Evolutionary conservation across 768 basidiomycete genomes (phyloP).

Genomic region (Chiua virens): DNA sequence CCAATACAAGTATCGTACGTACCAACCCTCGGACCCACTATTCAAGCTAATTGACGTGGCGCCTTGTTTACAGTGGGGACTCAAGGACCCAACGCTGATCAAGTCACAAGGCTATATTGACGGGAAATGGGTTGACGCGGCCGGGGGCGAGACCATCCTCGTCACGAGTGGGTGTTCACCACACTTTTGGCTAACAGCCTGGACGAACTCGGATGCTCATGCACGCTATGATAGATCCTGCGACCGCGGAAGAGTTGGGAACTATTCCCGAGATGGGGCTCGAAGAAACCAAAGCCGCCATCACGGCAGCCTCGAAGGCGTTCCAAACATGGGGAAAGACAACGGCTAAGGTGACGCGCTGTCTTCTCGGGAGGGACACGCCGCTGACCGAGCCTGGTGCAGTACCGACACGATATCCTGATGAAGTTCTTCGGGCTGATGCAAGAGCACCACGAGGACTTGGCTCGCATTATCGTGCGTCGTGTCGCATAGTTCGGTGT

Average conservation of each 20-base stretch:
- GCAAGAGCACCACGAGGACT: slow-evolving; percentile 83
- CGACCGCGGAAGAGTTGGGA: slow-evolving; percentile 80
- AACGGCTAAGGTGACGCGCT: slow-evolving; percentile 68
- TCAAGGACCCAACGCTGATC: slow-evolving; percentile 76
- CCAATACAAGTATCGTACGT: slow-evolving; percentile 34
- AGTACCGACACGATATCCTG: slow-evolving; percentile 84
- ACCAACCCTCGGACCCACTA: neutral
- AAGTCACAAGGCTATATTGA: slow-evolving; percentile 77
- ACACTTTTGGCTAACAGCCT: neutral
- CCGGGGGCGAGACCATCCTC: slow-evolving; percentile 64
- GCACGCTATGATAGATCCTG: slow-evolving; percentile 63
- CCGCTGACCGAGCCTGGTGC: neutral
- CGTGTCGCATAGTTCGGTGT: neutral
- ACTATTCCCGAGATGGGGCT: slow-evolving; percentile 88
- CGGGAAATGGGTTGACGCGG: slow-evolving; percentile 86
- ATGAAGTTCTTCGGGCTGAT: slow-evolving; percentile 77
- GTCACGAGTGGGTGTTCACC: slow-evolving; percentile 66
- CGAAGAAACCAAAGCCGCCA: slow-evolving; percentile 80
- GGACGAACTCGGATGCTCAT: slow-evolving; percentile 1
- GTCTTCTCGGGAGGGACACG: neutral
- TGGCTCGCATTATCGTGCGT: slow-evolving; percentile 81
- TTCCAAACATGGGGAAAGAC: slow-evolving; percentile 87
- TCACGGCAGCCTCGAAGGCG: slow-evolving; percentile 75
- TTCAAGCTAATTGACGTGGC: neutral
- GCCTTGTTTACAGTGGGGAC: slow-evolving; percentile 50